Conservation (phyloP, 2,329 filamentous ascomycete genomes). For the Diaporthe ilicicola region DNA sequence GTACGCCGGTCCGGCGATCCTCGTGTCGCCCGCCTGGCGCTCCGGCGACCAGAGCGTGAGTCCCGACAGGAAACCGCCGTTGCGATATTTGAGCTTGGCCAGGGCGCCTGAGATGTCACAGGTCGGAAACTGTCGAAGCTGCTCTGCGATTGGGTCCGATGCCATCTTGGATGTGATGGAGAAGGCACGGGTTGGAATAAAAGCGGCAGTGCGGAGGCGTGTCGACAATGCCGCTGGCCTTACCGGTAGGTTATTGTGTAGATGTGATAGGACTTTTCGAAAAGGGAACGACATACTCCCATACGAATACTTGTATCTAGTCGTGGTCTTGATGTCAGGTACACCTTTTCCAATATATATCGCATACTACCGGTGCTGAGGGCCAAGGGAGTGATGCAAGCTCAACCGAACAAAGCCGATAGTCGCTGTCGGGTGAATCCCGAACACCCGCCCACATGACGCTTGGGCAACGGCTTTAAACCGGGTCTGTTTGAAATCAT, state of each 20-base stretch:
- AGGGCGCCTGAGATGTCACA: constrained; percentile 62
- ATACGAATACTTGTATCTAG: neutral
- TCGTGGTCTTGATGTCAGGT: neutral
- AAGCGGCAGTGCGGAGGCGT: neutral
- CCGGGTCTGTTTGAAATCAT: neutral
- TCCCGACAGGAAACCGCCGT: constrained; percentile 63
- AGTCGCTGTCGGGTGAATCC: neutral
- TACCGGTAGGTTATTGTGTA: neutral
- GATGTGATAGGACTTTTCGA: neutral
- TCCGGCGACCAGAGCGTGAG: constrained; percentile 63
- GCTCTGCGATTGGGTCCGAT: constrained; percentile 42
- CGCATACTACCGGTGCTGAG: neutral
- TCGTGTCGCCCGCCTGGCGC: constrained; percentile 58
- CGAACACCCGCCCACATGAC: neutral
- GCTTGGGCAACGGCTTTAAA: neutral
- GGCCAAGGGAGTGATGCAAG: neutral
- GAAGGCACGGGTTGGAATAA: neutral
- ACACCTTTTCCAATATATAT: neutral
- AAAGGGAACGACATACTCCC: neutral
- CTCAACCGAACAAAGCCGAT: constrained; percentile 10
- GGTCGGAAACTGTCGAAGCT: constrained; percentile 48
- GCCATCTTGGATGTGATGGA: constrained; percentile 9
- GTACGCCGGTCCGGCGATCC: constrained; percentile 63
- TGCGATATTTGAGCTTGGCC: constrained; percentile 54
- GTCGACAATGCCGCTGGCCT: neutral